Base-by-base conservation (phyloP, 2,329 filamentous ascomycete species). In the Thielaviopsis ethacetica region DNA sequence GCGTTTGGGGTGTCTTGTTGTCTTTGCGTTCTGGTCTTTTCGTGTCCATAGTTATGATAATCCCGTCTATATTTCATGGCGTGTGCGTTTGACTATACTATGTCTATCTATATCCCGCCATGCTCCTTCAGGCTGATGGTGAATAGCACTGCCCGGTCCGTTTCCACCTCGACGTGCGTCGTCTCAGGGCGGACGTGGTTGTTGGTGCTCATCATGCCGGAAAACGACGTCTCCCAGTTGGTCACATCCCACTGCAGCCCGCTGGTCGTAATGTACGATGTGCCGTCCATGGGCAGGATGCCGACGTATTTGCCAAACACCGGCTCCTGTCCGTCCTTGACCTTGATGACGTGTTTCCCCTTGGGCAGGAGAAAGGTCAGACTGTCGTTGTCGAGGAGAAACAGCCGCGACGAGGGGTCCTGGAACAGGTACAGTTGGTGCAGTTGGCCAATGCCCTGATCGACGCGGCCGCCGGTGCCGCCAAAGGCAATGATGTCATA, bases 231-330 rank as follows among this genome's bases (percentile, higher is more conserved):
- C 63, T 79, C 72, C 90, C 91, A 95, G 62, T 88, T 75, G 61
- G 76, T 68, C 1, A 98, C 87, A 71, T 98, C 90, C 93, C 93
- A 98, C 68, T 95, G 84, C 21, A 97, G 74, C 0, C 93, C 93
- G 15, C 75, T 72, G 0, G 88, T 94, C 7, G 82, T 85, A 65
- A 98, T 89, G n/a, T 77, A 70, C 53, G 87, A 85, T 2, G 84
- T 81, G n/a, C 84, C 87, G 59, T 83, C 85, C 22, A 97, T 72
- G 0, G 93, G 93, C 47, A 98, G 75, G 63, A 98, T 87, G 10
- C 93, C 93, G 30, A 94, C 79, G 67, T 95, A 83, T 68, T 87
- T 85, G 6, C 80, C 87, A 65, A 95, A 87, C 2, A 79, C 70
- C 55, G 73, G 72, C 17, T 76, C 67, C 60, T 61, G 66, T n/a